phyloP scores from a whole-genome alignment of 148 eudicot species.

The Camellia granthamiana region DNA sequence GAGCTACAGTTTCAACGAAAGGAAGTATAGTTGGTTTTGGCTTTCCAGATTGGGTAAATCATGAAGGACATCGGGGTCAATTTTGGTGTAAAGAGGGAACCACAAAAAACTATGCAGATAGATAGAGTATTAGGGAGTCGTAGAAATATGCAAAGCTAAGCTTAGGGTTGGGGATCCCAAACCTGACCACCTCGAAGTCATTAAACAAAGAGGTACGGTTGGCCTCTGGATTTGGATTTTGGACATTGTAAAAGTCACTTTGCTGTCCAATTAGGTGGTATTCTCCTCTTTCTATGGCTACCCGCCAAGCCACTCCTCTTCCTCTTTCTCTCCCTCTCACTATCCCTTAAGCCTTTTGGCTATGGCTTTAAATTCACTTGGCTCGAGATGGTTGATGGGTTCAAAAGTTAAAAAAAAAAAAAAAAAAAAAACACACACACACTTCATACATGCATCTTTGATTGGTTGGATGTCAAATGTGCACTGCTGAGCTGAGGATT shows the following conservation, averaged over 20 bases:
- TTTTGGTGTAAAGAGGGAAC: slow-evolving; percentile 4
- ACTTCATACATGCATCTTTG: background rate
- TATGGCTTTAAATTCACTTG: background rate
- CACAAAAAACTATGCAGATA: background rate
- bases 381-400: slow-evolving; percentile 33
- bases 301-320: slow-evolving; percentile 12
- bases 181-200: slow-evolving; percentile 32
- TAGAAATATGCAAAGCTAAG: background rate
- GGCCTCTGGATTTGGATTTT: slow-evolving; percentile 22
- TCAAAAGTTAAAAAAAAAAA: background rate
- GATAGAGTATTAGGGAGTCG: too few relatives aligned
- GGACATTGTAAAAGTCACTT: background rate
- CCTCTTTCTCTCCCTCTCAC: background rate
- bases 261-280: slow-evolving; percentile 29
- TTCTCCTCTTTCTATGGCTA: slow-evolving; percentile 21
- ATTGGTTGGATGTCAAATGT: background rate
- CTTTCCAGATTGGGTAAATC: slow-evolving; percentile 28
- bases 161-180: slow-evolving; percentile 32
- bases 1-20: background rate
- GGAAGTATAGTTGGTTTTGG: slow-evolving; percentile 9
- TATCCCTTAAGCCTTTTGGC: background rate
- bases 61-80: background rate
- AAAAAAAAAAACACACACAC: too few relatives aligned
- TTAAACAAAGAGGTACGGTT: slow-evolving; percentile 21
- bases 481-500: background rate